Conservation (phyloP, 2,329 filamentous ascomycete species). For the Cadophora gregata region DNA sequence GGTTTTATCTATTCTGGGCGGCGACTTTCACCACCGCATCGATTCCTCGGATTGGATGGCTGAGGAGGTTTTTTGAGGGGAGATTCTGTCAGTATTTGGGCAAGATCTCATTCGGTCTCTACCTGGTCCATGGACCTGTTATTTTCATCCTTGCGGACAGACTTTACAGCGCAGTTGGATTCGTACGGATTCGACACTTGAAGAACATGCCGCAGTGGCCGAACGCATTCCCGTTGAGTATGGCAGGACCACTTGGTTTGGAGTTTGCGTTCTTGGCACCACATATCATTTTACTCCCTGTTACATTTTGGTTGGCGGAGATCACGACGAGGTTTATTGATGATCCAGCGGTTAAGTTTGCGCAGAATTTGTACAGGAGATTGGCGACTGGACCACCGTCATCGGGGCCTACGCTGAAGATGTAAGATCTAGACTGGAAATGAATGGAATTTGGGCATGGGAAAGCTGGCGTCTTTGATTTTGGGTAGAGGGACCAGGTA, state of each 20-base stretch:
- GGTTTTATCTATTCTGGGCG: constrained; percentile 71
- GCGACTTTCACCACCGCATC: constrained; percentile 62
- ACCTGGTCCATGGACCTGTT: constrained; percentile 68
- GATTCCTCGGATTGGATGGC: constrained; percentile 60
- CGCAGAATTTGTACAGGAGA: constrained; percentile 42
- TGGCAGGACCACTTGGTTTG: constrained; percentile 68
- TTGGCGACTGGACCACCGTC: background rate
- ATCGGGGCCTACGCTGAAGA: background rate
- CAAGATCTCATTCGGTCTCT: constrained; percentile 66
- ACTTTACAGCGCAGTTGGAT: constrained; percentile 66
- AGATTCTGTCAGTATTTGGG: constrained; percentile 67
- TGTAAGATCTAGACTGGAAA: background rate
- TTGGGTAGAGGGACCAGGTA: background rate
- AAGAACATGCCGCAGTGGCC: constrained; percentile 58
- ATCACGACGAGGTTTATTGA: constrained; percentile 63
- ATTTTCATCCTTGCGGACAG: constrained; percentile 65
- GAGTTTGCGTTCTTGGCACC: constrained; percentile 65
- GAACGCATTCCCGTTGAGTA: constrained; percentile 65
- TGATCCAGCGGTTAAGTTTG: constrained; percentile 63
- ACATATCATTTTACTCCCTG: constrained; percentile 64
- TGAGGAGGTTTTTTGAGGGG: constrained; percentile 65
- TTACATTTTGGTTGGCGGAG: constrained; percentile 65
- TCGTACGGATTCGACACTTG: constrained; percentile 54
- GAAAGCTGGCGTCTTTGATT: background rate
- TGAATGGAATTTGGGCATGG: background rate